Evolutionary conservation across 371 early-diverging fungal species (phyloP), one percentile per base, ranked within the genome.

Genomic region (Conidiobolus coronatus): DNA sequence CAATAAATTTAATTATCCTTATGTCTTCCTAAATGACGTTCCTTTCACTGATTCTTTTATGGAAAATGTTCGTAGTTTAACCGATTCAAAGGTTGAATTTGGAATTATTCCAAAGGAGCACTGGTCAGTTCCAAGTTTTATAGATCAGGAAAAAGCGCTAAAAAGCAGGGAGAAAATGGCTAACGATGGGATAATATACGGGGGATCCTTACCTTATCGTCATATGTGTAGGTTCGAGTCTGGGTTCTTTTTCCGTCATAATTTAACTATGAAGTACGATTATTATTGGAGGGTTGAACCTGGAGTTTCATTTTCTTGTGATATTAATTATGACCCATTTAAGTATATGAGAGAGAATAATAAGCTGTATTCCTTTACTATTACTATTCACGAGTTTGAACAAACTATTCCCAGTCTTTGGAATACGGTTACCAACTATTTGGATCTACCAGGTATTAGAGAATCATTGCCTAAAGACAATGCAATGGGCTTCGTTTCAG

Each of bases 241-340:
- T 3, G 92, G 94, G 1, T 77, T 83, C 56, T 87, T 97, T 52
- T 89, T 74, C 54, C 60, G 67, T 51, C 90, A 94, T 56, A 79
- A 76, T 17, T 55, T 82, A 8, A 54, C 88, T 49, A 56, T 67
- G 15, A 61, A 71, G 22, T 85, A 75, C 48, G 84, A 91, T 43
- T 95, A 79, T 59, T 97, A 93, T 60, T 97, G 98, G 95, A 64
- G 96, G 2, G 69, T 95, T 14, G 95, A 93, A 60, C 95, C 95
- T 0, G 78, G 71, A 35, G 86, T 89, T 17, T 57, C 72, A 50
- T 89, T 81, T 52, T 65, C 59, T 42, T 95, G 95, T 55, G 76
- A 86, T 51, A 70, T 95, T 20, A 75, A 75, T 50, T 78, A 81
- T 56, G 95, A 95, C 58, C 88, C 88, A 1, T 94, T 95, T 57